Percentiles rank a stretch among this genome's conserved stretches.
These are phyloP conservation scores for Salix caprea DNA, from an alignment of 345 rosid genomes.

Conservation along the genomic window DNA sequence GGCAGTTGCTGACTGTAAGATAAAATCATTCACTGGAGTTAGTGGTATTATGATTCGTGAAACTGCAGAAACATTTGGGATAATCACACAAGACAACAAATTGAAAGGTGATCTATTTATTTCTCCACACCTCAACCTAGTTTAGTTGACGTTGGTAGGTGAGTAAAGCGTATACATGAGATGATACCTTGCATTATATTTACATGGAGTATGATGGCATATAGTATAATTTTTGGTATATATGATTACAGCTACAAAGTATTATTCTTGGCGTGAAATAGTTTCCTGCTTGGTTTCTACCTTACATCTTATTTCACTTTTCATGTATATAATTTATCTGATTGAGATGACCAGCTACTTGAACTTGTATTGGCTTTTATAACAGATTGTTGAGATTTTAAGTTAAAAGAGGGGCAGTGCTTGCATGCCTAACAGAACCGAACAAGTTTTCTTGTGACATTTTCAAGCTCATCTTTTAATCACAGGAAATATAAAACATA, in stretches of 20 bases:
- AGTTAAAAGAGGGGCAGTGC: not conserved
- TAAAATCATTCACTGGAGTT: constrained; percentile 54
- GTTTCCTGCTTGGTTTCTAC: not conserved
- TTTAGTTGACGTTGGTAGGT: not conserved
- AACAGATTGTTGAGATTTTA: not conserved
- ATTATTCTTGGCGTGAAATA: not conserved
- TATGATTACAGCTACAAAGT: not conserved
- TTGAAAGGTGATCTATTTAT: constrained; percentile 42
- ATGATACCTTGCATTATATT: not conserved
- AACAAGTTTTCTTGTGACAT: too few relatives aligned
- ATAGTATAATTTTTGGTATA: not conserved
- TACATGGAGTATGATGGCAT: not conserved
- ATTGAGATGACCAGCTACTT: not conserved
- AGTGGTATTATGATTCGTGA: constrained; percentile 85
- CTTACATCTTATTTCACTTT: not conserved
- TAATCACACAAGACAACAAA: constrained; percentile 59
- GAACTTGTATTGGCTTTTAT: not conserved
- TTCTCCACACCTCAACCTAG: not conserved
- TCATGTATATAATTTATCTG: too few relatives aligned
- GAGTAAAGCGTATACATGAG: not conserved
- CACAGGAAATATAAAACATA: too few relatives aligned
- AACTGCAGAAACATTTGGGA: constrained; percentile 83
- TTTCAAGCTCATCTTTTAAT: too few relatives aligned
- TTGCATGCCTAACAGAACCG: not conserved
- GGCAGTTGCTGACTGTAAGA: constrained; percentile 72